Evolutionary conservation across 176 grass and related monocot genomes (phyloP), one percentile per base, ranked within the genome.

Genomic region (Aegilops speltoides): DNA sequence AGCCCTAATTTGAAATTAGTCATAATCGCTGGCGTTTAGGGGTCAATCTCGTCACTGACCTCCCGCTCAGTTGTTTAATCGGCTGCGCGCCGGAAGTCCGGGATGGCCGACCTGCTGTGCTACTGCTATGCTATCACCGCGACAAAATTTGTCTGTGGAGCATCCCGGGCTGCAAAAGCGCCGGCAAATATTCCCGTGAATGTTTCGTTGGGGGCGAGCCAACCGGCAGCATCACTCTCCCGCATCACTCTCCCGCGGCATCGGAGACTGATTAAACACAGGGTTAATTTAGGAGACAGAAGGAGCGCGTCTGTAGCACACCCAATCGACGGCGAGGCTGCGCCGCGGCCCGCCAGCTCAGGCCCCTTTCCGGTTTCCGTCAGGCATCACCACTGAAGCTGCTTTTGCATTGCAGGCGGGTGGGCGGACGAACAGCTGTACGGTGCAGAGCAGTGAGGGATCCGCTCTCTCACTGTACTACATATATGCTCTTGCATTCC

Each of bases 181-280:
- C 62, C 83, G 76, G 68, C 87, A 89, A 71, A 86, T 86, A 86
- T 86, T 82, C 83, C 63, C 46, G 13, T 36, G 70, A 16, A 16
- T 50, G 81, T 81, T 61, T 85, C 10, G 61, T 29, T 28, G 68
- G 78, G 46, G 88, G 2, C 50, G 28, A 82, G 76, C 80, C 88
- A 22, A 89, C 82, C 88, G 66, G 83, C 82, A 85, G 5, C 74
- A 66, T 56, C 22, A 16, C 1, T 17, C 0, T 52, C 6, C 29
- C 3, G 11, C 16, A 66, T 56, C 22, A 16, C 1, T 17, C 0
- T 52, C 6, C 29, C 3, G 11, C 16, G 66, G n/a, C 32, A 11
- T 25, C 17, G n/a, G 10, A 33, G 28, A 59, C 19, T 22, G 78
- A 82, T 77, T 88, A 88, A 83, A 83, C 24, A 77, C 76, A 56